Percentiles rank a stretch among this genome's conserved stretches.
Evolutionary conservation across 1,284 basidiomycete species (phyloP).

Genomic region (Flammula alnicola): DNA sequence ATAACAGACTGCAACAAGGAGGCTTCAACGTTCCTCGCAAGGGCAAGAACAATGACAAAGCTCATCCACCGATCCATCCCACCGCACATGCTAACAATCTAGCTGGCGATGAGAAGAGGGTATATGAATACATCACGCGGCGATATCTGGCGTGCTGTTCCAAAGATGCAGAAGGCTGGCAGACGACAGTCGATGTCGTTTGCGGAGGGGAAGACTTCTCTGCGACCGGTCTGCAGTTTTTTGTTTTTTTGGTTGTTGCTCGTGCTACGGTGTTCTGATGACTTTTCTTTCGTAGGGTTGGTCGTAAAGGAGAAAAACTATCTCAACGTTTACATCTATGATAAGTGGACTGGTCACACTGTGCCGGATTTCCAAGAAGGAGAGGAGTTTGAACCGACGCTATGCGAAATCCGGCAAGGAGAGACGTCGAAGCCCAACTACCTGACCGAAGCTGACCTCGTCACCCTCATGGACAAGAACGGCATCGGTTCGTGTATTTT

Average conservation of each 20-base stretch:
- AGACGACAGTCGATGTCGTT: constrained; percentile 87
- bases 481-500: constrained; percentile 78
- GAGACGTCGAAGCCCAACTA: constrained; percentile 81
- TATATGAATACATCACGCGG: constrained; percentile 94
- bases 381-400: constrained; percentile 82
- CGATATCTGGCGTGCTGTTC: constrained; percentile 95
- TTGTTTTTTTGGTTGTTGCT: neutral
- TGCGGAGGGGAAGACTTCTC: constrained; percentile 89
- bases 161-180: constrained; percentile 88
- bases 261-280: neutral
- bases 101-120: constrained; percentile 85
- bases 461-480: constrained; percentile 98
- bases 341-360: constrained; percentile 87
- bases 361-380: constrained; percentile 88
- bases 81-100: constrained; percentile 87
- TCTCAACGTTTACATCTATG: constrained; percentile 92
- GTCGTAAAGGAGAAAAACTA: constrained; percentile 87
- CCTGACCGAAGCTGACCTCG: constrained; percentile 96
- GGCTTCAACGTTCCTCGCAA: constrained; percentile 81
- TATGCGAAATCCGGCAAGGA: constrained; percentile 86
- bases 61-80: constrained; percentile 98
- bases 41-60: constrained; percentile 97
- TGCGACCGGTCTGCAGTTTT: constrained; percentile 65
- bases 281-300: constrained; percentile 69
- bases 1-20: constrained; percentile 71